Percentiles rank a stretch among this genome's conserved stretches.
Conservation (phyloP, 2,329 filamentous ascomycete genomes). For the Cladophialophora bantiana region DNA sequence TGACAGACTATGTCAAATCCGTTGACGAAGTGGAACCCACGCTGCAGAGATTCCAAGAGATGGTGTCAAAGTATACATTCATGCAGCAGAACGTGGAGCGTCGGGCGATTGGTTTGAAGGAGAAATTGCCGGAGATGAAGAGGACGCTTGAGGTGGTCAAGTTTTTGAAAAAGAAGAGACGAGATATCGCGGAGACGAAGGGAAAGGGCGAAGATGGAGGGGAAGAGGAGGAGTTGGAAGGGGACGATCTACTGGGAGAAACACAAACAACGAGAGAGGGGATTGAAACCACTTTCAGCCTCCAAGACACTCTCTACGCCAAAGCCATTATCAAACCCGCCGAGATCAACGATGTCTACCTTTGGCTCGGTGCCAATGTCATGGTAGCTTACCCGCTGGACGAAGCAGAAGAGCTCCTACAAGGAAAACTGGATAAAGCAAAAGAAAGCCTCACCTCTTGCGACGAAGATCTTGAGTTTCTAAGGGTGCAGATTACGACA, state of each 20-base stretch:
- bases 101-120: conserved; percentile 78
- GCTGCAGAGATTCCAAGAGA: conserved; percentile 56
- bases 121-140: conserved; percentile 96
- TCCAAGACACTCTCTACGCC: conserved; percentile 94
- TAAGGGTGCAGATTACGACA: conserved; percentile 95
- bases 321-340: conserved; percentile 82
- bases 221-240: conserved; percentile 22
- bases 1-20: conserved; percentile 55
- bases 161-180: conserved; percentile 79
- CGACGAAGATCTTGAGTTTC: conserved; percentile 94
- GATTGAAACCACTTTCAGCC: conserved; percentile 89
- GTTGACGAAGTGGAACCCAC: conserved; percentile 56
- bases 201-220: neutral
- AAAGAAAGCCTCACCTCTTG: conserved; percentile 83
- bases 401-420: conserved; percentile 81
- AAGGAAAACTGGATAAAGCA: conserved; percentile 78
- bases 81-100: conserved; percentile 96
- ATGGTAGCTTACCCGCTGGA: conserved; percentile 94
- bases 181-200: conserved; percentile 56
- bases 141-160: conserved; percentile 92
- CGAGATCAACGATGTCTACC: conserved; percentile 79
- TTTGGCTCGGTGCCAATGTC: conserved; percentile 98
- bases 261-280: conserved; percentile 15
- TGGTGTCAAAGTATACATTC: conserved; percentile 93
- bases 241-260: conserved; percentile 7